These are phyloP conservation scores for Rauvolfia tetraphylla DNA, from an alignment of 257 asterid species.

Conservation along the genomic window DNA sequence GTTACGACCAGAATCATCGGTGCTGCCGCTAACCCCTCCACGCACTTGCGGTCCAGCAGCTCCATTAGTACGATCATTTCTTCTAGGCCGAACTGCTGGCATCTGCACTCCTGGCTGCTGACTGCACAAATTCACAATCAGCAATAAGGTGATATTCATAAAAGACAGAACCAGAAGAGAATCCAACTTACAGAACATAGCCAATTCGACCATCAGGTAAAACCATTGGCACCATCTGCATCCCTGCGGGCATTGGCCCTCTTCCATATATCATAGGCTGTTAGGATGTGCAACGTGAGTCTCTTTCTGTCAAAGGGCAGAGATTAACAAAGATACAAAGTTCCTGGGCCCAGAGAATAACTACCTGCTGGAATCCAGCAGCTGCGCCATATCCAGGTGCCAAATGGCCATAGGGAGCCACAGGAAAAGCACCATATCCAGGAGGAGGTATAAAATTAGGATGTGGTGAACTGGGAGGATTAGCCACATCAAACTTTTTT, in stretches of 20 bases:
- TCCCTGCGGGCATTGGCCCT: slow-evolving; percentile 96
- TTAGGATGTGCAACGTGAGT: slow-evolving; percentile 18
- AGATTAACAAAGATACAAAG: slow-evolving; percentile 2
- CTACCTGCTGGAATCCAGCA: slow-evolving; percentile 86
- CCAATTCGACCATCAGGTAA: slow-evolving; percentile 96
- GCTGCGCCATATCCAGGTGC: slow-evolving; percentile 67
- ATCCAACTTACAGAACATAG: slow-evolving; percentile 83
- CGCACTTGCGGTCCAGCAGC: slow-evolving; percentile 49
- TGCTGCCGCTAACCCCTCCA: slow-evolving; percentile 50
- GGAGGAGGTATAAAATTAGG: slow-evolving; percentile 78
- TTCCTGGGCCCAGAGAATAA: not conserved
- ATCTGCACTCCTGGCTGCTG: slow-evolving; percentile 94
- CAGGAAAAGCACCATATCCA: slow-evolving; percentile 73
- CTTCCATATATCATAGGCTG: slow-evolving; percentile 97
- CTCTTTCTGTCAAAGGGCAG: not conserved
- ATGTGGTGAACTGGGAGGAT: slow-evolving; percentile 48
- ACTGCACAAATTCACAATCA: slow-evolving; percentile 38
- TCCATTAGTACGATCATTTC: slow-evolving; percentile 70
- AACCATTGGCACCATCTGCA: slow-evolving; percentile 99
- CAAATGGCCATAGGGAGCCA: slow-evolving; percentile 68
- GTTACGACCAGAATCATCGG: slow-evolving; percentile 54
- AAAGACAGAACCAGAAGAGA: not conserved
- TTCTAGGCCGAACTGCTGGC: slow-evolving; percentile 69
- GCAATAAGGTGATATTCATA: not conserved
- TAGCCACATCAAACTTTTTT: slow-evolving; percentile 61